Base-by-base conservation (phyloP, 805 yeast genomes). In the Wickerhamiella qilinensis region DNA sequence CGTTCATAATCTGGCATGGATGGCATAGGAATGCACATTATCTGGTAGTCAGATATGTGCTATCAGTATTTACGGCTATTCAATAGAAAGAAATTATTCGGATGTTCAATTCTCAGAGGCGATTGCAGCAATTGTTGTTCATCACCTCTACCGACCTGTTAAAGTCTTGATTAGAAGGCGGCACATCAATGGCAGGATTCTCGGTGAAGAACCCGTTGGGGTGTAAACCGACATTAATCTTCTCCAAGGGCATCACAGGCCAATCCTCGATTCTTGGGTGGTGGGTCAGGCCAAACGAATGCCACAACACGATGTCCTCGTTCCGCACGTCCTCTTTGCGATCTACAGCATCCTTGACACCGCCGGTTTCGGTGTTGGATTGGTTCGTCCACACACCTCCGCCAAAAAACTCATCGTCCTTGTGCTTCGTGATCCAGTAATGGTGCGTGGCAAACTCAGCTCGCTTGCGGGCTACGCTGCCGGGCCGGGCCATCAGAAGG, bases 331-430 rank as follows among this genome's bases (percentile, higher is more conserved):
- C 75, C 78, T 85, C 81, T 21, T 45, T 42, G 34, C 55, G 52
- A 3, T 42, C 45, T 3, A 50, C 48, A 18, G 51, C 50, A 30
- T 49, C 53, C n/a, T 40, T 29, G 9, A 46, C 47, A 31, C 55
- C 55, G 28, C 60, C 67, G 30, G 71, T 73, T 41, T 80, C 56
- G 54, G 83, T 84, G 39, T 68, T 68, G 5, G 86, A 75, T 62
- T 80, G 93, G 60, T 80, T 81, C 43, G 93, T 80, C 66, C 80
- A 79, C 55, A 78, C 88, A 57, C 93, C 93, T 41, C 85, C 86
- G 38, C 85, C 84, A 48, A 64, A 80, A 51, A 77, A 59, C 60
- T 78, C 73, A 52, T 77, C 67, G 54, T 81, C 91, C 39, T 62
- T 62, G 62, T 78, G 76, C 57, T 78, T 77, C 47, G 86, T 76